These are phyloP conservation scores for Trichophyton rubrum DNA, from an alignment of 2,329 filamentous ascomycete species.

Conservation along the genomic window DNA sequence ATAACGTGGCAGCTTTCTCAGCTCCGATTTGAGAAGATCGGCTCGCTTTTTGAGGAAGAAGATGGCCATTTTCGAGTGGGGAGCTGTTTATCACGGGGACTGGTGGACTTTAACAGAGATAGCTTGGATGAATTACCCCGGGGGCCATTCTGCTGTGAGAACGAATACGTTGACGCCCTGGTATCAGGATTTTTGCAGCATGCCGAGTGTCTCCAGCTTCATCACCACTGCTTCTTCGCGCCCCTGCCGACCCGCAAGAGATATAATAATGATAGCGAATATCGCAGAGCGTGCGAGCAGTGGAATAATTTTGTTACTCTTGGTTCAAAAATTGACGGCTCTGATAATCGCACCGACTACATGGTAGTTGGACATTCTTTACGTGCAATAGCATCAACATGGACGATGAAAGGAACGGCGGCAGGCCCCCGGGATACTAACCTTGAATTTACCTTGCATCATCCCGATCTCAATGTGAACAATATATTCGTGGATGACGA, in stretches of 20 bases:
- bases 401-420: constrained; percentile 3
- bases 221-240: constrained; percentile 14
- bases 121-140: constrained; percentile 12
- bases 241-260: constrained; percentile 4
- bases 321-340: constrained; percentile 15
- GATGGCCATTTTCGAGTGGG: constrained; percentile 12
- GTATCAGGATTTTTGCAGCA: constrained; percentile 12
- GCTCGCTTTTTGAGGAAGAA: constrained; percentile 20
- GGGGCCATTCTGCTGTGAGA: constrained; percentile 16
- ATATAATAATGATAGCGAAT: constrained; percentile 11
- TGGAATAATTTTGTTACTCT: constrained; percentile 19
- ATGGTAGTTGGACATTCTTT: constrained; percentile 15
- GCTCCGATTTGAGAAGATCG: constrained; percentile 19
- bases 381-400: constrained; percentile 12
- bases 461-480: constrained; percentile 28
- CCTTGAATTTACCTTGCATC: constrained; percentile 14
- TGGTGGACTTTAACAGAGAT: constrained; percentile 14
- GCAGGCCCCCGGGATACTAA: constrained; percentile 4
- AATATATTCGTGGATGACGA: constrained; percentile 27
- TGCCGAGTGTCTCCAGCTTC: background rate
- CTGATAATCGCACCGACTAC: constrained; percentile 19
- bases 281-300: constrained; percentile 12
- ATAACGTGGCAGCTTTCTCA: constrained; percentile 19
- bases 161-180: constrained; percentile 16
- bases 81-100: constrained; percentile 16